Base-by-base conservation (phyloP, 192 early-diverging fungal species). In the Irineochytrium annulatum region DNA sequence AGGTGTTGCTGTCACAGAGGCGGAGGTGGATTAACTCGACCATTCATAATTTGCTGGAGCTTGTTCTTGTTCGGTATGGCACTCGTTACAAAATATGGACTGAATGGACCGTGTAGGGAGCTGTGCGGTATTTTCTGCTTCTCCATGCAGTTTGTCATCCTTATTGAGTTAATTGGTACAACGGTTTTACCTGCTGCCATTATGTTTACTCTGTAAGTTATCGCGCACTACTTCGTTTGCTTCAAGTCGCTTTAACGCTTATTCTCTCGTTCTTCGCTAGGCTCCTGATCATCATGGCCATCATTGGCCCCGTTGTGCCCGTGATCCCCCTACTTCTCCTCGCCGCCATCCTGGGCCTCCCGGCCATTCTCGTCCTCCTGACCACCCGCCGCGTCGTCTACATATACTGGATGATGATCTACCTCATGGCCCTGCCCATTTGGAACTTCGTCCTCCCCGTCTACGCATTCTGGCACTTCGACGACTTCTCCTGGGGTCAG, bases 11-110 rank as follows among this genome's bases (percentile, higher is more conserved):
- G 62, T 90, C 87, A 27, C 93, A 96, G 70, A 81, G 93, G 44
- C 85, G 93, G 43, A 84, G 94, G 34, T 97, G 94, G 94, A 97
- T 97, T 74, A 97, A 97, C 78, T 91, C 89, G 53, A 97, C 94
- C 1, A 91, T 97, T 62, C 94, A 97, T 74, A 97, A 97, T 68
- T 70, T 97, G 69, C 53, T 97, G 51, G 94, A 97, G 68, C 73
- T 97, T 51, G 88, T 97, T 16, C 83, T 95, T 32, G 91, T 97
- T 30, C n/a, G n/a, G n/a, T n/a, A n/a, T n/a, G n/a, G n/a, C n/a
- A n/a, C n/a, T n/a, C n/a, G n/a, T n/a, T n/a, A n/a, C n/a, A n/a
- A n/a, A n/a, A n/a, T n/a, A n/a, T n/a, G n/a, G n/a, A n/a, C n/a
- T n/a, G n/a, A n/a, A n/a, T n/a, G n/a, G n/a, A n/a, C n/a, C n/a